These are phyloP conservation scores for Parmelia sp. DNA, from an alignment of 495 filamentous ascomycete genomes.

Conservation along the genomic window DNA sequence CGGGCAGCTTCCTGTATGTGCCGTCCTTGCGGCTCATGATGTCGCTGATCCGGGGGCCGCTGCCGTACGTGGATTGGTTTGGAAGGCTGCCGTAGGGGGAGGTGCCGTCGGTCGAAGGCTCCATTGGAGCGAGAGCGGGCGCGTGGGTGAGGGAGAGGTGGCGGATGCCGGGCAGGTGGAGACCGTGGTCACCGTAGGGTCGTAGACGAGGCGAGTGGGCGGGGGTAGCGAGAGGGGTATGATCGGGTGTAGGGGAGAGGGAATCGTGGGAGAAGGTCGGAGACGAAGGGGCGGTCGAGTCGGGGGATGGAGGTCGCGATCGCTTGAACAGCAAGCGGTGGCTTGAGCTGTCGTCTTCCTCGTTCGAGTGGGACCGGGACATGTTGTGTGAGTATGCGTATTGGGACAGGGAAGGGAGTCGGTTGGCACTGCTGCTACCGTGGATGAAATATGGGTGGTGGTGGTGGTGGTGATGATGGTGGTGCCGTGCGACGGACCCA, in stretches of 20 bases:
- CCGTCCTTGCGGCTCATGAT: conserved; percentile 87
- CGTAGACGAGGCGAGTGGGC: conserved; percentile 90
- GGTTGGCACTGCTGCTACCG: conserved; percentile 45
- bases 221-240: conserved; percentile 91
- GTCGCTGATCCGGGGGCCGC: conserved; percentile 76
- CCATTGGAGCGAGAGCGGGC: conserved; percentile 89
- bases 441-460: conserved; percentile 55
- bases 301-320: conserved; percentile 85
- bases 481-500: conserved; percentile 33
- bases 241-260: conserved; percentile 89
- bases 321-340: conserved; percentile 72
- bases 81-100: conserved; percentile 51
- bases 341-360: conserved; percentile 69
- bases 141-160: conserved; percentile 79
- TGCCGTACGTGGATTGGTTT: conserved; percentile 44
- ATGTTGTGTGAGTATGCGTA: conserved; percentile 74
- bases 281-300: conserved; percentile 91
- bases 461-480: conserved; percentile 47
- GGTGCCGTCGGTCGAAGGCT: conserved; percentile 59
- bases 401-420: conserved; percentile 71
- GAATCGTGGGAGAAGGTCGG: conserved; percentile 98
- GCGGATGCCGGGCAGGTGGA: conserved; percentile 80
- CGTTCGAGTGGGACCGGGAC: conserved; percentile 86
- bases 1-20: conserved; percentile 85
- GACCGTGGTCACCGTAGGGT: conserved; percentile 61